Base-by-base conservation (phyloP, 306 rosid species). In the Geum urbanum region DNA sequence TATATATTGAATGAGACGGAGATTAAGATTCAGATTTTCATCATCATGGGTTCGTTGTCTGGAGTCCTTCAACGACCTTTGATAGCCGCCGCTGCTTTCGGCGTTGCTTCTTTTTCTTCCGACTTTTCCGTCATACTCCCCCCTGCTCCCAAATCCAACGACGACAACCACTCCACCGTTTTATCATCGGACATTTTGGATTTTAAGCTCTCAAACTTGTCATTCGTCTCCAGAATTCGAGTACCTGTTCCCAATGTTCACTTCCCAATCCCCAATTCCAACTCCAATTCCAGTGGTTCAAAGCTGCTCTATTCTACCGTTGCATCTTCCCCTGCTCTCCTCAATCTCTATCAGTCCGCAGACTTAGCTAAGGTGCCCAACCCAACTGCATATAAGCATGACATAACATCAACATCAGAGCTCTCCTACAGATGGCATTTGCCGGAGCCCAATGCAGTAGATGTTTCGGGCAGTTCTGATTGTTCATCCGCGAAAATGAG, bases 341-440 rank as follows among this genome's bases (percentile, higher is more conserved):
- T 35, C 58, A 70, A 67, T 69, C 64, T 80, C 76, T 86, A 84
- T 80, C 88, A 82, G 4, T 87, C 95, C 32, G 97, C 97, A n/a
- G 80, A 81, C 39, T 82, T 87, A 76, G 72, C 71, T 45, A 83
- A 72, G 54, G 65, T 80, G 6, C 63, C 88, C 4, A 70, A 70
- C 62, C 88, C 87, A 35, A 66, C 65, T 60, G 51, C 83, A 0
- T 63, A 67, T 72, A 52, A 69, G 11, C 45, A 54, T 24, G 82
- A 45, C 68, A 7, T 51, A 13, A 5, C 63, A 32, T 6, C 50
- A 41, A 75, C 84, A 24, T 76, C 89, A 27, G 97, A 88, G 58
- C 92, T 77, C 68, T 70, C 83, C 83, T 94, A 94, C 77, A 74
- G 86, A 74, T 94, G 99, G 99, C 99, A 94, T 87, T 84, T 94